Base-by-base conservation (phyloP, 163 green algal genomes). In the Scenedesmus sp. region DNA sequence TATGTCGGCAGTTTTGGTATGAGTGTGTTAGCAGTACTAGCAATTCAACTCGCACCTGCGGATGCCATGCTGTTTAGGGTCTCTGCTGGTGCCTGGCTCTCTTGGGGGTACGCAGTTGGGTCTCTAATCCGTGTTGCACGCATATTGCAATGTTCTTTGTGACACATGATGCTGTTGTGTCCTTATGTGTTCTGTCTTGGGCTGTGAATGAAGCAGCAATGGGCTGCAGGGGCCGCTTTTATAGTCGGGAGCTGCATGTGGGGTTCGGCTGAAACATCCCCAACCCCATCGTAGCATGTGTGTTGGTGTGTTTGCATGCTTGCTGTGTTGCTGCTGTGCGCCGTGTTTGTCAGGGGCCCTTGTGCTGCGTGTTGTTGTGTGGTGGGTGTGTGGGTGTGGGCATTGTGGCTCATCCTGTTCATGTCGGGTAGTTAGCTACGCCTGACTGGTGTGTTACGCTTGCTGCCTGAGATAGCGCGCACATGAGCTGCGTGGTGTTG, bases 171-270 rank as follows among this genome's bases (percentile, higher is more conserved):
- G 65, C 65, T 76, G 65, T 76, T 76, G 10, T 40, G 65, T 76
- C 26, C 40, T 18, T 40, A 30, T 72, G 59, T 72, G 22, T 70
- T 72, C 12, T 9, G 22, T 35, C 65, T 22, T 76, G 65, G 30
- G 30, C 30, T 40, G 65, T 76, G 65, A 76, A 76, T 76, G 65
- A 76, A 76, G 65, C 65, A 76, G 65, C 65, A 76, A 22, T 35
- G 18, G 65, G 65, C 65, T 22, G 30, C 65, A 76, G 65, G 7
- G 30, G 26, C 24, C 20, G 59, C 15, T 33, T 72, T 6, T 1
- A 22, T 16, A 61, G 51, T 22, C 22, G 51, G 51, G 3, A 16
- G 51, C 51, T 61, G 51, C 51, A n/a, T 61, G 51, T 26, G 4
- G 51, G 51, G 51, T 7, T 70, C n/a, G 56, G 20, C 56, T 70